phyloP scores from a whole-genome alignment of 169 alveolate genomes.

The Eimeria tenella region DNA sequence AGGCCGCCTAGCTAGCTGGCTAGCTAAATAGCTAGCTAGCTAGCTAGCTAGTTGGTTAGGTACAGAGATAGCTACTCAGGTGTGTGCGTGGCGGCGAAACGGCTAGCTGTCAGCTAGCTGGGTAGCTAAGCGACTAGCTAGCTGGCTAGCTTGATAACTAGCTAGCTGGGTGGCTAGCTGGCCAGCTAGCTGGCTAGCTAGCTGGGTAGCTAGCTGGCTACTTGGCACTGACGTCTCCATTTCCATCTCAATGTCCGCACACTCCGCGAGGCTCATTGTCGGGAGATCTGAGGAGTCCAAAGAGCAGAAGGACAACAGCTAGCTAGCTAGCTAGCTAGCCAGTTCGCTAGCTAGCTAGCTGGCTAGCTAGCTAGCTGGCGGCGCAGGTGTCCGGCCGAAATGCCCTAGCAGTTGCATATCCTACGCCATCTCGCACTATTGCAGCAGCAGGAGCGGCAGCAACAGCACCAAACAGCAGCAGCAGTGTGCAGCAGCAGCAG shows the following conservation, averaged over 20 bases:
- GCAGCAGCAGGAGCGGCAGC: not conserved
- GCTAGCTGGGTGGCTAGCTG: not conserved
- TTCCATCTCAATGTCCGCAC: slow-evolving; percentile 75
- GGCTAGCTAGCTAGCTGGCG: slow-evolving; percentile 5
- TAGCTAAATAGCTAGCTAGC: not conserved
- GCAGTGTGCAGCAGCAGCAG: slow-evolving; percentile 3
- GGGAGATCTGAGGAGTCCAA: slow-evolving; percentile 40
- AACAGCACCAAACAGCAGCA: not conserved
- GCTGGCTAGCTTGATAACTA: not conserved
- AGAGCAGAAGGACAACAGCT: not conserved
- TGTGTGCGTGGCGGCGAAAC: too few species aligned
- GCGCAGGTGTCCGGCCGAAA: too few species aligned
- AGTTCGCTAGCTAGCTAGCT: not conserved
- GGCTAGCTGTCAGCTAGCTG: not conserved
- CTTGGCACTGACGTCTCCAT: slow-evolving; percentile 55
- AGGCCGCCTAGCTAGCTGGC: not conserved
- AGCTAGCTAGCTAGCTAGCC: slow-evolving; percentile 19
- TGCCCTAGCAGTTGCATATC: too few species aligned
- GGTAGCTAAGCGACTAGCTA: not conserved
- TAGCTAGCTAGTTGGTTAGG: not conserved
- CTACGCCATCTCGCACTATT: not conserved
- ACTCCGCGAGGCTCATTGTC: slow-evolving; percentile 75
- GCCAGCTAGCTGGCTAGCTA: not conserved
- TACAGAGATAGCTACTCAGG: not conserved
- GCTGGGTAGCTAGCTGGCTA: not conserved